phyloP scores from a whole-genome alignment of 2,329 filamentous ascomycete species.

The Alternaria sp. region DNA sequence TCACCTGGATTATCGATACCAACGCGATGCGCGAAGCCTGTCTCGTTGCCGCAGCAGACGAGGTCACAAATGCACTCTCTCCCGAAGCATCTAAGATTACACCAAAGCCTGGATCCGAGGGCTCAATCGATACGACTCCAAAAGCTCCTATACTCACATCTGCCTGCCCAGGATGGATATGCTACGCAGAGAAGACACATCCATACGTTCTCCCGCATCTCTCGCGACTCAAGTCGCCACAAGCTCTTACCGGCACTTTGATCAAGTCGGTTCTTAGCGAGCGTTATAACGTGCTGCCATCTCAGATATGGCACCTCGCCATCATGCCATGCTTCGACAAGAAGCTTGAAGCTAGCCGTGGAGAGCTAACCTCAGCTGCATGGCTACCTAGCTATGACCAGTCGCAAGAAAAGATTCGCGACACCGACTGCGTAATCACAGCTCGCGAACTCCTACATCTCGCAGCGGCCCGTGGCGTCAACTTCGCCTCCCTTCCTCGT shows the following conservation, averaged over 20 bases:
- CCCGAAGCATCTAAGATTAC: slow-evolving; percentile 29
- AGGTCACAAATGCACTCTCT: slow-evolving; percentile 50
- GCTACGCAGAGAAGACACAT: slow-evolving; percentile 98
- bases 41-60: slow-evolving; percentile 66
- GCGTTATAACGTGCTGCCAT: slow-evolving; percentile 72
- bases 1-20: slow-evolving; percentile 90
- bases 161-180: slow-evolving; percentile 97
- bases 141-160: slow-evolving; percentile 78
- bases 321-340: slow-evolving; percentile 99
- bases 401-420: slow-evolving; percentile 62
- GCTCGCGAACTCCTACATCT: slow-evolving; percentile 93
- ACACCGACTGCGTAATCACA: slow-evolving; percentile 98
- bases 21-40: slow-evolving; percentile 82
- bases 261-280: slow-evolving; percentile 85
- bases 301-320: slow-evolving; percentile 90
- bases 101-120: slow-evolving; percentile 36
- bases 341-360: slow-evolving; percentile 92
- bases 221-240: slow-evolving; percentile 89
- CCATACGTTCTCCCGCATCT: slow-evolving; percentile 90
- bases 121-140: slow-evolving; percentile 52
- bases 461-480: slow-evolving; percentile 77
- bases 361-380: slow-evolving; percentile 82
- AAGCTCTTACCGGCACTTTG: slow-evolving; percentile 87
- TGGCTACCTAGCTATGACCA: slow-evolving; percentile 60
- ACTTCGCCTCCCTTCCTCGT: slow-evolving; percentile 75